Percentiles rank a stretch among this genome's conserved stretches.
phyloP scores from a whole-genome alignment of 2,329 filamentous ascomycete species.

The Phoma herbarum region DNA sequence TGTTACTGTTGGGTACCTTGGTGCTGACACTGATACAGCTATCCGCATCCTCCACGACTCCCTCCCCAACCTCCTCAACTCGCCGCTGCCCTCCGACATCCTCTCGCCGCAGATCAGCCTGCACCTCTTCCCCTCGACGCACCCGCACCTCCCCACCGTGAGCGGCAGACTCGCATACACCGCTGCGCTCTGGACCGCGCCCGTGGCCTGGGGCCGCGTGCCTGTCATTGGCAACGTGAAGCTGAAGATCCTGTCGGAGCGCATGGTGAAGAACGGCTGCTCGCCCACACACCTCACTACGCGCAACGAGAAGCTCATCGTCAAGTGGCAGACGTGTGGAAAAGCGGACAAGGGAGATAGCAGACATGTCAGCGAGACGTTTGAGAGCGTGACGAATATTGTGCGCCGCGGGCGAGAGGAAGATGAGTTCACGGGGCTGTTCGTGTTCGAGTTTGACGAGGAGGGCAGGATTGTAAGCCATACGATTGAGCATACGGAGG shows the following conservation, averaged over 20 bases:
- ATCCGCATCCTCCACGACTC: constrained; percentile 69
- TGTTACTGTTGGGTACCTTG: no score
- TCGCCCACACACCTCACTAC: constrained; percentile 52
- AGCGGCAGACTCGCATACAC: constrained; percentile 90
- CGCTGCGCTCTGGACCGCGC: constrained; percentile 93
- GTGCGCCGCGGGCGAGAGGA: constrained; percentile 56
- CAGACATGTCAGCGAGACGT: constrained; percentile 58
- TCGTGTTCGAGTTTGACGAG: constrained; percentile 94
- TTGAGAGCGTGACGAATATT: constrained; percentile 64
- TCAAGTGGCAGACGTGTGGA: constrained; percentile 82
- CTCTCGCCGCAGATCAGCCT: constrained; percentile 69
- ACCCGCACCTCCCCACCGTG: constrained; percentile 90
- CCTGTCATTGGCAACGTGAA: constrained; percentile 90
- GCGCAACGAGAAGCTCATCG: constrained; percentile 81
- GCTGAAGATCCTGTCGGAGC: constrained; percentile 86
- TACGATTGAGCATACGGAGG: constrained; percentile 92
- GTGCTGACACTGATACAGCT: constrained; percentile 52
- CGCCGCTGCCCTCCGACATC: constrained; percentile 68
- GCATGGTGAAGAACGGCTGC: constrained; percentile 72
- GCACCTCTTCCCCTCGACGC: constrained; percentile 75
- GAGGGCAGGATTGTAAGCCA: constrained; percentile 85
- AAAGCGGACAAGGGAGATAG: constrained; percentile 59
- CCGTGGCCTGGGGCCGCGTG: constrained; percentile 92
- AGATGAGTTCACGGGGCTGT: constrained; percentile 87
- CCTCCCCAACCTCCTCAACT: constrained; percentile 67